phyloP scores from a whole-genome alignment of 768 basidiomycete genomes.

The Pulveroboletus sp. region DNA sequence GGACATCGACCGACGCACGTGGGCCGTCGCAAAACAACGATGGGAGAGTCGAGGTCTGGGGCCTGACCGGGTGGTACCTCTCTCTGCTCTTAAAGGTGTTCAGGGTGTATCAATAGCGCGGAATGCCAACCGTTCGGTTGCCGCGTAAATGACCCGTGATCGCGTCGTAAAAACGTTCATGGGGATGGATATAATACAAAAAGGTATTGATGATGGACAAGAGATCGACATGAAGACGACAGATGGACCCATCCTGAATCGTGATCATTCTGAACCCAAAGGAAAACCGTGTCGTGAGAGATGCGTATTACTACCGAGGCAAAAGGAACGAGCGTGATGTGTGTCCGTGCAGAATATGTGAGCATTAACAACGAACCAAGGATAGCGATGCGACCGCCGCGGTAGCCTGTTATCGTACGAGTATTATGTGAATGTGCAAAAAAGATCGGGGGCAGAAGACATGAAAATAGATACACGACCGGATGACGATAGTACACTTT shows the following conservation, averaged over 20 bases:
- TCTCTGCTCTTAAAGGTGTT: conserved; percentile 56
- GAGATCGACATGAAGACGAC: conserved; percentile 14
- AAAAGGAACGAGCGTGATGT: conserved; percentile 9
- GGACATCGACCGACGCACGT: conserved; percentile 31
- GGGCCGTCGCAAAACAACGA: conserved; percentile 41
- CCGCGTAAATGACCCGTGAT: neutral
- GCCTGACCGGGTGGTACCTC: conserved; percentile 82
- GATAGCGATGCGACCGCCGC: conserved; percentile 22
- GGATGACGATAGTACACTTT: conserved; percentile 8
- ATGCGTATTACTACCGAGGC: conserved; percentile 15
- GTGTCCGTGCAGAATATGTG: conserved; percentile 20
- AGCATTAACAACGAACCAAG: conserved; percentile 28
- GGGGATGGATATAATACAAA: conserved; percentile 26
- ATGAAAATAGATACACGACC: conserved; percentile 23
- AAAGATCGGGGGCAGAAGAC: conserved; percentile 15
- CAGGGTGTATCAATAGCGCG: conserved; percentile 39
- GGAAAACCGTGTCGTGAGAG: conserved; percentile 9
- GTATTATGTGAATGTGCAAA: conserved; percentile 22
- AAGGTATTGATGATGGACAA: conserved; percentile 15
- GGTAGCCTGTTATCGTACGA: conserved; percentile 16
- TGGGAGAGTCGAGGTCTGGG: conserved; percentile 70
- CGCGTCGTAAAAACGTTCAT: conserved; percentile 1
- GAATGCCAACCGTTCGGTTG: neutral
- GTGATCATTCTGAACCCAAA: conserved; percentile 12
- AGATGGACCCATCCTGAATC: conserved; percentile 12